These are phyloP conservation scores for Tagetes erecta DNA, from an alignment of 129 eudicot species.

Conservation along the genomic window DNA sequence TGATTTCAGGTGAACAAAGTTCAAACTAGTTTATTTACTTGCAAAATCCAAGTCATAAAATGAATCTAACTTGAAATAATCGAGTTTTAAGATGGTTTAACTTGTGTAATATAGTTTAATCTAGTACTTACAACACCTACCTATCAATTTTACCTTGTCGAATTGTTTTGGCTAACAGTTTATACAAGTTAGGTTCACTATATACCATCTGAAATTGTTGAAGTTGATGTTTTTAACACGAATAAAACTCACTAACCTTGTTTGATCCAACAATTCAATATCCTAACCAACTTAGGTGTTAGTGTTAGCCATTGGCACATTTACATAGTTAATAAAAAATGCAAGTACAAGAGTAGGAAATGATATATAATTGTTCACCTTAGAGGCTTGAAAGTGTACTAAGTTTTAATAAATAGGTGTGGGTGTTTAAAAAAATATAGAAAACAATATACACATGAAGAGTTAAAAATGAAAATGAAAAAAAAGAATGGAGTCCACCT, in stretches of 20 bases:
- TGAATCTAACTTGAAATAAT: too few relatives aligned
- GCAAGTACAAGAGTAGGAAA: not conserved
- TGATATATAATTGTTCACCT: not conserved
- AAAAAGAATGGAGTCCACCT: slow-evolving; percentile 40
- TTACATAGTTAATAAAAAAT: not conserved
- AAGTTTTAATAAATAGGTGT: not conserved
- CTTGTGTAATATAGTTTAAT: too few relatives aligned
- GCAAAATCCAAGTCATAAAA: too few relatives aligned
- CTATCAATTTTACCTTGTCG: too few relatives aligned
- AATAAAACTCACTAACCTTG: not conserved
- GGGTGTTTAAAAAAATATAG: not conserved
- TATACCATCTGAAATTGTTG: too few relatives aligned
- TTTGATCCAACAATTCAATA: not conserved
- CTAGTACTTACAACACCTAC: too few relatives aligned
- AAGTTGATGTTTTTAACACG: too few relatives aligned
- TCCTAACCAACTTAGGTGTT: not conserved
- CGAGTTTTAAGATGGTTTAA: too few relatives aligned
- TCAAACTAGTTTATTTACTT: too few relatives aligned
- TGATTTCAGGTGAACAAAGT: too few relatives aligned
- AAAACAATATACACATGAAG: slow-evolving; percentile 12
- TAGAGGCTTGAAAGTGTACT: slow-evolving; percentile 1
- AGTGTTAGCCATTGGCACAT: not conserved
- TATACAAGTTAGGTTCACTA: too few relatives aligned
- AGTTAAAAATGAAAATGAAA: slow-evolving; percentile 12
- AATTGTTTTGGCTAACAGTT: too few relatives aligned